Percentiles rank a stretch among this genome's conserved stretches.
Evolutionary conservation across 139 green algal genomes (phyloP).

Genomic region (Closterium sp.): DNA sequence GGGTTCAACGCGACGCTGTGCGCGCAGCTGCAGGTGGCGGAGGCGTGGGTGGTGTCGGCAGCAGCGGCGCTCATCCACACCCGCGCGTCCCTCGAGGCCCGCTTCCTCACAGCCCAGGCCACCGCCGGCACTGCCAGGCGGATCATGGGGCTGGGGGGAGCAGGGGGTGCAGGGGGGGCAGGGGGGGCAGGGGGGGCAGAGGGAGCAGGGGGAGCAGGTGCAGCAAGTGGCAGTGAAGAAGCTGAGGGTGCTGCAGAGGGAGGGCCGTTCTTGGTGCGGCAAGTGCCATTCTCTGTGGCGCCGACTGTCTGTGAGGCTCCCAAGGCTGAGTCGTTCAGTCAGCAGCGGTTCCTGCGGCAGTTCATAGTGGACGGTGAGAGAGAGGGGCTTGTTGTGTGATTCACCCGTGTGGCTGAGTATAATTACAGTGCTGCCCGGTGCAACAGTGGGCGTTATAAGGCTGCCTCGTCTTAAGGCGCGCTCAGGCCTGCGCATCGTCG

Average conservation of each 20-base stretch:
- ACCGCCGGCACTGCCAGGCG: not conserved
- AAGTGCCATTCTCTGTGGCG: not conserved
- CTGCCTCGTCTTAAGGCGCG: no score
- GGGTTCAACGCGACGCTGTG: not conserved
- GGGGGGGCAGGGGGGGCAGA: no score
- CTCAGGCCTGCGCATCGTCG: no score
- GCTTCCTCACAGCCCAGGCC: not conserved
- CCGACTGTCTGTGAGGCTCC: not conserved
- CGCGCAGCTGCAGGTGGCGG: not conserved
- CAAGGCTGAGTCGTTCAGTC: no score
- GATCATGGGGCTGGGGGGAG: not conserved
- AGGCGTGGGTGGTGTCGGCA: not conserved
- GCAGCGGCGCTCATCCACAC: not conserved
- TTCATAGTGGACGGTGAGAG: not conserved
- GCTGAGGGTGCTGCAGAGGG: not conserved
- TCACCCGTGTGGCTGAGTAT: not conserved
- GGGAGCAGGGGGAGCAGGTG: not conserved
- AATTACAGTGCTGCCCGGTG: not conserved
- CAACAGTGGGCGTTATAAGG: no score
- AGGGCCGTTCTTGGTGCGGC: not conserved
- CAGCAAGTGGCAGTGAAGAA: not conserved
- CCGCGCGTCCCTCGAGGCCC: not conserved
- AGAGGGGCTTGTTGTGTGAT: not conserved
- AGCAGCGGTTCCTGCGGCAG: not conserved
- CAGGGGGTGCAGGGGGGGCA: no score